These are phyloP conservation scores for Leishmania major DNA, from an alignment of 208 protist species.

Conservation along the genomic window DNA sequence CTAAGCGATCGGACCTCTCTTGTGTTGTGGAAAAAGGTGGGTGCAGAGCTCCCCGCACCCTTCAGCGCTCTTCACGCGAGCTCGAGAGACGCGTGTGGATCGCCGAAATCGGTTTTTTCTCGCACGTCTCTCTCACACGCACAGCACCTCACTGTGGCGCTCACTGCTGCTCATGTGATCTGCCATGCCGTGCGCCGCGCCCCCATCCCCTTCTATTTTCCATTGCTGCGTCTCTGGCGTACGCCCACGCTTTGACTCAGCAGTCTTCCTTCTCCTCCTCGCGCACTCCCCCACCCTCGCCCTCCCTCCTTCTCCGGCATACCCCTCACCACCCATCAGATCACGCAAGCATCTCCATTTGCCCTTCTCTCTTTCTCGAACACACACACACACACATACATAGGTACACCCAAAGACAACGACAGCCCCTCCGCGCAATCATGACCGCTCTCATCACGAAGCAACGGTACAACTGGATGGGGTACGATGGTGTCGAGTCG, in stretches of 20 bases:
- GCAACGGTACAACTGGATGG: slow-evolving; percentile 91
- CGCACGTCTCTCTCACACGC: not conserved
- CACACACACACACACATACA: not conserved
- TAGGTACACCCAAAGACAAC: not conserved
- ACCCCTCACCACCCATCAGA: not conserved
- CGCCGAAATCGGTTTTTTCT: not conserved
- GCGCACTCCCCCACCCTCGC: not conserved
- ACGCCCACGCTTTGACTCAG: not conserved
- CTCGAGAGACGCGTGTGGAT: not conserved
- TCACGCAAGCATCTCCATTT: not conserved
- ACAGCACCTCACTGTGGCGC: not conserved
- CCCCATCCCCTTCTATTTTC: not conserved
- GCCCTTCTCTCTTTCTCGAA: not conserved
- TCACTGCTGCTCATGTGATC: not conserved
- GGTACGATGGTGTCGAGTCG: slow-evolving; percentile 77
- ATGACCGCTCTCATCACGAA: slow-evolving; percentile 57
- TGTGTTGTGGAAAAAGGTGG: not conserved
- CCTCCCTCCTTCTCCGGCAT: not conserved
- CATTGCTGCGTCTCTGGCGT: not conserved
- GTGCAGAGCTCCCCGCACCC: not conserved
- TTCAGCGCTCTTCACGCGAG: not conserved
- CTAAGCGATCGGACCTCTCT: not conserved
- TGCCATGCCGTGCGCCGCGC: not conserved
- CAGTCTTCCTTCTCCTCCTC: not conserved
- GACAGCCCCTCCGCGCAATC: not conserved